Conservation (phyloP, 2,329 filamentous ascomycete species). For the Sporothrix humicola region DNA sequence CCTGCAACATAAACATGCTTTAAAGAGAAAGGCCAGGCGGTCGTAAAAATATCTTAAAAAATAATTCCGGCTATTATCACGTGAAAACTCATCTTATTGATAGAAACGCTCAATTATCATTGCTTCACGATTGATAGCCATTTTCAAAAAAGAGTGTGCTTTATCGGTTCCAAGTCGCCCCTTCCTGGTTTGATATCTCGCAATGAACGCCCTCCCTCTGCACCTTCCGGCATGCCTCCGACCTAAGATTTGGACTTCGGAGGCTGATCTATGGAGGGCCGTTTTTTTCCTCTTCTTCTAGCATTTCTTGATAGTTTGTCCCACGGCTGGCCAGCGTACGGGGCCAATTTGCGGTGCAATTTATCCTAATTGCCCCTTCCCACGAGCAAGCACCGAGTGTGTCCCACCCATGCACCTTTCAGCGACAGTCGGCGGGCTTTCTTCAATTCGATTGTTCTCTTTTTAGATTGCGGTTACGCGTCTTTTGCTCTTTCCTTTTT, state of each 20-base stretch:
- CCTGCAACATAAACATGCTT: not conserved
- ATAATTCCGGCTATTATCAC: too few relatives aligned
- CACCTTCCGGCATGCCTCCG: not conserved
- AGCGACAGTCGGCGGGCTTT: not conserved
- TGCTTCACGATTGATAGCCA: not conserved
- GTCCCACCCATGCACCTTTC: not conserved
- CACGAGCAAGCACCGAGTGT: not conserved
- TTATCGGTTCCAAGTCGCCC: not conserved
- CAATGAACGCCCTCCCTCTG: not conserved
- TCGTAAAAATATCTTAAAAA: not conserved
- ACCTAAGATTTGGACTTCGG: not conserved
- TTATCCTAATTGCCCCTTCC: slow-evolving; percentile 23
- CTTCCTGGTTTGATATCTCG: not conserved
- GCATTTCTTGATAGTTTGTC: not conserved
- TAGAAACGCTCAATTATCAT: not conserved
- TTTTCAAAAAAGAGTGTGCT: too few relatives aligned
- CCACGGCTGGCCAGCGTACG: not conserved
- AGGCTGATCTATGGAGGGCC: not conserved
- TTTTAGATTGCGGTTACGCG: slow-evolving; percentile 22
- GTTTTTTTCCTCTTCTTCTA: not conserved
- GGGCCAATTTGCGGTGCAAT: not conserved
- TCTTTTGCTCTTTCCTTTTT: not conserved
- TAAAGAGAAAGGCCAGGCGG: not conserved
- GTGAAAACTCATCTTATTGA: not conserved
- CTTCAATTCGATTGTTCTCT: not conserved